Base-by-base conservation (phyloP, 2,329 filamentous ascomycete species). In the Xenoacremonium recifei region DNA sequence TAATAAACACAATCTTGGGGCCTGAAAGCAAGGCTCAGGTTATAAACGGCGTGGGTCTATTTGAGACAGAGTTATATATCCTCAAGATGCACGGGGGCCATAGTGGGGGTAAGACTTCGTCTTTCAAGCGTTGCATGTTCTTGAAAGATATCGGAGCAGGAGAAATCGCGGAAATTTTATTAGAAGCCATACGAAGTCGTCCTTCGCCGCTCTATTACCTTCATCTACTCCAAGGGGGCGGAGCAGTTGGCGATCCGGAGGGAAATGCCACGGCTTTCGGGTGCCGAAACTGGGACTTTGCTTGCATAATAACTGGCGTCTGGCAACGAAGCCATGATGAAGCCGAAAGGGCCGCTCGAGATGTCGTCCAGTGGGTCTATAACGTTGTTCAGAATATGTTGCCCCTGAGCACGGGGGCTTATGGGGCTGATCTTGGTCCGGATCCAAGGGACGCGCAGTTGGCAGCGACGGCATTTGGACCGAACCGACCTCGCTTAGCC, bases 51-150 rank as follows among this genome's bases (percentile, higher is more conserved):
- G 49, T 79, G 9, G 71, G 62, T 29, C 44, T 82, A 44, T 84
- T 84, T 45, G 73, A 81, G 0, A 64, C 68, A 0, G 79, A 84
- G 38, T 77, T 83, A 72, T 81, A 83, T 61, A 70, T 85, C 60
- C 74, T 75, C 2, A 52, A 47, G 11, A 78, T 85, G 73, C 77
- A 84, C 37, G 74, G 75, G 18, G 79, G 79, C 1, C 78, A 84
- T 38, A 68, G 67, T 15, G 64, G 72, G 17, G 71, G 74, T 51
- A 84, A 82, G 64, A 84, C 78, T 0, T 83, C 75, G 9, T 71
- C 80, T 1, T 84, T 85, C 66, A 84, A 84, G 63, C 71, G 81
- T 51, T 84, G 80, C 55, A 31, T 84, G 21, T 84, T 85, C 51
- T 58, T 85, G 6, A 76, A 75, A 44, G 0, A 54, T 27, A 73